These are phyloP conservation scores for Paramecium sonneborni DNA, from an alignment of 73 alveolate genomes.

Conservation along the genomic window DNA sequence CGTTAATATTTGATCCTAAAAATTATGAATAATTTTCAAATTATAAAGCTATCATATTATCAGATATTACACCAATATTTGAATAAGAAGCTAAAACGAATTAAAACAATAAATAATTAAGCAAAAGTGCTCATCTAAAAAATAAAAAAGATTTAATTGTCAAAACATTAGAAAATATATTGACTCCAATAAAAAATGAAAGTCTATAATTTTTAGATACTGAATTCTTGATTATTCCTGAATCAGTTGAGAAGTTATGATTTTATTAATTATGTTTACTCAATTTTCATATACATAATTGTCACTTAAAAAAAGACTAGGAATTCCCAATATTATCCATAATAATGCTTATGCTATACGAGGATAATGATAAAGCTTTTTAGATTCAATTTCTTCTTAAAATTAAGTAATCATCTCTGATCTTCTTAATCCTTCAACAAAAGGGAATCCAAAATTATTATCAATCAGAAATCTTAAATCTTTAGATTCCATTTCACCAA, in stretches of 20 bases:
- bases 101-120: neutral
- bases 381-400: slow-evolving; percentile 1
- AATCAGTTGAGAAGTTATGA: neutral
- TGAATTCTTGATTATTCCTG: neutral
- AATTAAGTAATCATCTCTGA: slow-evolving; percentile 6
- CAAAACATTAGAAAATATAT: neutral
- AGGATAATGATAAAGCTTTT: neutral
- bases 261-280: neutral
- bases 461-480: slow-evolving; percentile 29
- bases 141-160: neutral
- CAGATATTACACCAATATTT: neutral
- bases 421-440: slow-evolving; percentile 49
- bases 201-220: neutral
- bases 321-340: slow-evolving; percentile 17
- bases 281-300: neutral
- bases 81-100: neutral
- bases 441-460: slow-evolving; percentile 52
- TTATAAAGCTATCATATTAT: neutral
- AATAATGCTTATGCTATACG: neutral
- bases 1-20: neutral
- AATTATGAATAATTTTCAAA: neutral
- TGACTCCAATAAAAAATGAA: neutral
- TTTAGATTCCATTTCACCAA: neutral
- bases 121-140: neutral
- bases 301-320: neutral